Conservation (phyloP, 805 yeast genomes). For the Ogataea paraovalis region DNA sequence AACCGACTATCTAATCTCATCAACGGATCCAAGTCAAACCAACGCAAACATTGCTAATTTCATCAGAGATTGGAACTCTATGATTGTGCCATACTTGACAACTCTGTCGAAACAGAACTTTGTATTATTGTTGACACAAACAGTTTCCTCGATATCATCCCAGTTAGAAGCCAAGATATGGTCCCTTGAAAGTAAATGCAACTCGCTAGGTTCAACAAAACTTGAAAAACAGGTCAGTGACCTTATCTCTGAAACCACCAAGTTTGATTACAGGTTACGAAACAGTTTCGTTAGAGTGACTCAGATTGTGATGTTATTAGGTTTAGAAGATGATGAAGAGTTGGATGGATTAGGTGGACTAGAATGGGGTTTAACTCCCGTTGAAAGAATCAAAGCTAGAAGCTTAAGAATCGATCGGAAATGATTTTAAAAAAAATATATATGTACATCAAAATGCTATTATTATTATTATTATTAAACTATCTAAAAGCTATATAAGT, state of each 20-base stretch:
- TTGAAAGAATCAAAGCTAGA: conserved; percentile 65
- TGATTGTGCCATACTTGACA: conserved; percentile 59
- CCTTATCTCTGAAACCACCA: conserved; percentile 70
- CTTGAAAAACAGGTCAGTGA: conserved; percentile 77
- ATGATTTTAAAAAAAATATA: conserved; percentile 2
- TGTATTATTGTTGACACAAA: conserved; percentile 41
- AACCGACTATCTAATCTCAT: conserved; percentile 34
- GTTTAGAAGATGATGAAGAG: conserved; percentile 66
- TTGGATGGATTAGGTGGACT: conserved; percentile 29
- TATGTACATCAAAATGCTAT: not conserved
- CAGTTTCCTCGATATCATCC: conserved; percentile 52
- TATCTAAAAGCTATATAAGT: not conserved
- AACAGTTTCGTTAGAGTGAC: conserved; percentile 78
- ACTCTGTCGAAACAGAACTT: conserved; percentile 39
- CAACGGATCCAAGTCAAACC: conserved; percentile 10
- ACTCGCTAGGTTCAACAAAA: conserved; percentile 78
- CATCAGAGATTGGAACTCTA: conserved; percentile 56
- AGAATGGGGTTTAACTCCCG: conserved; percentile 74
- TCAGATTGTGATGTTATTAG: conserved; percentile 76
- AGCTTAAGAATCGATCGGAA: conserved; percentile 45
- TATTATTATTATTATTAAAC: not conserved
- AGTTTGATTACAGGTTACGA: conserved; percentile 66
- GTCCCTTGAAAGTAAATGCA: conserved; percentile 60
- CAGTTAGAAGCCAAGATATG: conserved; percentile 65
- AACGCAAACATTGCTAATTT: conserved; percentile 41